These are phyloP conservation scores for Termitomyces sp. DNA, from an alignment of 768 basidiomycete species.

Conservation along the genomic window DNA sequence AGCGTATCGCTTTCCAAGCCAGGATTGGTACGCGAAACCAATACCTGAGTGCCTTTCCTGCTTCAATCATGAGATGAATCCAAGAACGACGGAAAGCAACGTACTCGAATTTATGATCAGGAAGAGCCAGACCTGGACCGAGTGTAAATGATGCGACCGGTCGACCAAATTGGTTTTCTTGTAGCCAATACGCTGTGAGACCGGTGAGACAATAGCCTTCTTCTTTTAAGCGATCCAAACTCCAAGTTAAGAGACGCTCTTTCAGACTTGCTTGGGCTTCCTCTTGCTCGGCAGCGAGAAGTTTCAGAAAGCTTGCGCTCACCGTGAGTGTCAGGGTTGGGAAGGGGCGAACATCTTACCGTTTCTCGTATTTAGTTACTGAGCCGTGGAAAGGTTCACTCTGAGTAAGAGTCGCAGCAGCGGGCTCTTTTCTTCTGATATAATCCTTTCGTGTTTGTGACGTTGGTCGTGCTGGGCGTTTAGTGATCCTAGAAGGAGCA, in stretches of 20 bases:
- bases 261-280: constrained; percentile 56
- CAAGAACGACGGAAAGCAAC: constrained; percentile 17
- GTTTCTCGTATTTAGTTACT: constrained; percentile 47
- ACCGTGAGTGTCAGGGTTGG: neutral
- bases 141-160: constrained; percentile 62
- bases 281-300: constrained; percentile 58
- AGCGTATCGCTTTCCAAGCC: constrained; percentile 36
- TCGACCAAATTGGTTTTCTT: constrained; percentile 56
- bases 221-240: constrained; percentile 48
- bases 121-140: constrained; percentile 59
- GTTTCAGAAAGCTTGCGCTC: constrained; percentile 32
- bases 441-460: constrained; percentile 11
- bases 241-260: constrained; percentile 67
- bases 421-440: constrained; percentile 35
- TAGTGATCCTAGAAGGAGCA: constrained; percentile 38
- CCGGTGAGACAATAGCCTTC: constrained; percentile 72
- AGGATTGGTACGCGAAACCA: constrained; percentile 62
- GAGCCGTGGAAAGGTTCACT: constrained; percentile 44
- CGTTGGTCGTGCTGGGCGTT: constrained; percentile 6
- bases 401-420: constrained; percentile 23
- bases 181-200: constrained; percentile 64
- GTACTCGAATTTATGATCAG: constrained; percentile 69
- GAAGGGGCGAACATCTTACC: constrained; percentile 31
- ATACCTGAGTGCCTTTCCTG: constrained; percentile 67
- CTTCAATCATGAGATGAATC: neutral